Conservation (phyloP, 2,329 filamentous ascomycete genomes). For the Phialocephala subalpina region DNA sequence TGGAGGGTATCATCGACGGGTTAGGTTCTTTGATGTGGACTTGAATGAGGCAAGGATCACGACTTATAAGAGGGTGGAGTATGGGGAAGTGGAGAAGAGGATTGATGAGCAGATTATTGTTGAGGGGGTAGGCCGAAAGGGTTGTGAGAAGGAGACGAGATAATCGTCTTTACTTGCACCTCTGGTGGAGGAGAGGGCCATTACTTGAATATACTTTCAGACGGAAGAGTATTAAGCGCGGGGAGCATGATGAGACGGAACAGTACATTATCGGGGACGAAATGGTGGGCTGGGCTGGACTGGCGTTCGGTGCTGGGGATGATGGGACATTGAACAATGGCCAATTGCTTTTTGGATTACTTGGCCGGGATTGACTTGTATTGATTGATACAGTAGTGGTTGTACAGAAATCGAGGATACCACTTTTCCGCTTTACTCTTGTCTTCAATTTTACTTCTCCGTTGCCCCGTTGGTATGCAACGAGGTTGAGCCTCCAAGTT, state of each 20-base stretch:
- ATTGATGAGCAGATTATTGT: slow-evolving; percentile 74
- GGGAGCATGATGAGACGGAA: background rate
- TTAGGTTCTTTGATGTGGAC: slow-evolving; percentile 92
- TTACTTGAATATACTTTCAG: too few relatives aligned
- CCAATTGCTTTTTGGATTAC: slow-evolving; percentile 8
- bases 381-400: slow-evolving; percentile 1
- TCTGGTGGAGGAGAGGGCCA: background rate
- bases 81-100: slow-evolving; percentile 59
- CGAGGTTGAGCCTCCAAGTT: too few relatives aligned
- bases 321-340: background rate
- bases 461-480: too few relatives aligned
- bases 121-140: slow-evolving; percentile 58
- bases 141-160: background rate
- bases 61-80: slow-evolving; percentile 91
- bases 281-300: background rate
- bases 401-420: slow-evolving; percentile 6
- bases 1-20: slow-evolving; percentile 80
- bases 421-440: background rate
- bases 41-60: slow-evolving; percentile 87
- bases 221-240: background rate
- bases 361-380: background rate
- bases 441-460: background rate
- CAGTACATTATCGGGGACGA: background rate
- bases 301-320: background rate
- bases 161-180: too few relatives aligned